These are phyloP conservation scores for Lasiodiplodia citricola DNA, from an alignment of 2,329 filamentous ascomycete genomes.

Conservation along the genomic window DNA sequence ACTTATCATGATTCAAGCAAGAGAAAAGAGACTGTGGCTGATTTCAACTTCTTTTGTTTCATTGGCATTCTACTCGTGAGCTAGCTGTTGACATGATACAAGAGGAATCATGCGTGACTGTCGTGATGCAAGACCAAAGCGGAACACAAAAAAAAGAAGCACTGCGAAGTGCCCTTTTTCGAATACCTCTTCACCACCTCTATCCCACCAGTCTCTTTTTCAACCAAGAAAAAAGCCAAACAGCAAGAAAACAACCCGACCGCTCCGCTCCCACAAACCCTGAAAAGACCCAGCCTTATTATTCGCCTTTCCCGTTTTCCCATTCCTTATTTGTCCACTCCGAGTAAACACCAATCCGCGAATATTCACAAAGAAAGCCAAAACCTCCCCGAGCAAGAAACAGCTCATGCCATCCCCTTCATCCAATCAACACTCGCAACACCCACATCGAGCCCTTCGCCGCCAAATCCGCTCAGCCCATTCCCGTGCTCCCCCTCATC, in stretches of 20 bases:
- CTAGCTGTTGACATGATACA: background rate
- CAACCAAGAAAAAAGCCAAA: background rate
- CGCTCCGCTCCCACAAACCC: background rate
- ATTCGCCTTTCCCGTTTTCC: background rate
- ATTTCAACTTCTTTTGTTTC: background rate
- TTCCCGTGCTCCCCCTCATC: conserved; percentile 13
- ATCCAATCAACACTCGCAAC: conserved; percentile 16
- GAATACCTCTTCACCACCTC: background rate
- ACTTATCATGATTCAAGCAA: no score
- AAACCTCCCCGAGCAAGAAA: background rate
- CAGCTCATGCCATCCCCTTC: conserved; percentile 8
- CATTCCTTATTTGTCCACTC: background rate
- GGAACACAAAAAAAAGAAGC: background rate
- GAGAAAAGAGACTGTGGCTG: no score
- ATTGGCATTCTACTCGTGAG: background rate
- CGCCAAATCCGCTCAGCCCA: background rate
- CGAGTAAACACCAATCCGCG: background rate
- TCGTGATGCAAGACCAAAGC: background rate
- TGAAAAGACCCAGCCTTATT: background rate
- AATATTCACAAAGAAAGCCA: background rate
- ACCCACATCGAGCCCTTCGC: background rate
- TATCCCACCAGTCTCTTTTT: background rate
- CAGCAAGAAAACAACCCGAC: background rate
- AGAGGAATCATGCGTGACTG: background rate
- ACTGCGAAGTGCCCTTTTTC: background rate